These are phyloP conservation scores for Lactarius vividus DNA, from an alignment of 768 basidiomycete species.

Conservation along the genomic window DNA sequence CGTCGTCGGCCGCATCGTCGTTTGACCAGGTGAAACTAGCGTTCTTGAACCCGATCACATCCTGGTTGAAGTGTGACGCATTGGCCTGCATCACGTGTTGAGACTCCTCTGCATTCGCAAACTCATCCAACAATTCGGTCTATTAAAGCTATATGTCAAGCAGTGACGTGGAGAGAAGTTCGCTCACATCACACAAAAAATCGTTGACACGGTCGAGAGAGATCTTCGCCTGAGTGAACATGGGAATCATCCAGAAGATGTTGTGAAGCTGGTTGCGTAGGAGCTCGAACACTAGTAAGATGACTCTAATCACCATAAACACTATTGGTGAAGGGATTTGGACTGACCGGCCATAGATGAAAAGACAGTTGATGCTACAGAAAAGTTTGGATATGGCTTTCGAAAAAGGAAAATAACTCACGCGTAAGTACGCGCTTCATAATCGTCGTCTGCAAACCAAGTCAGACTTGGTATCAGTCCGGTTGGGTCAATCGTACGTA, in stretches of 20 bases:
- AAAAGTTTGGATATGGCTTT: neutral
- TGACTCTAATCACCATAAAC: neutral
- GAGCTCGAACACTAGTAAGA: conserved; percentile 40
- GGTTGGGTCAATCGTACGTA: neutral
- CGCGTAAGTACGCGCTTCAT: conserved; percentile 37
- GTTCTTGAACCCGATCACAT: conserved; percentile 49
- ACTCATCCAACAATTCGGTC: conserved; percentile 37
- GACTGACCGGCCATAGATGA: conserved; percentile 31
- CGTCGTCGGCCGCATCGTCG: conserved; percentile 32
- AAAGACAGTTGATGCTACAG: conserved; percentile 33
- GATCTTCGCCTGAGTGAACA: conserved; percentile 36
- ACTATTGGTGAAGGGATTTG: neutral
- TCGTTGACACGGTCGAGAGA: conserved; percentile 40
- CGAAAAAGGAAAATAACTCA: neutral
- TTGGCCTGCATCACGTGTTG: conserved; percentile 21
- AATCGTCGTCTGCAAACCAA: conserved; percentile 31
- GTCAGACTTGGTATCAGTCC: neutral
- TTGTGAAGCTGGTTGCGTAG: conserved; percentile 35
- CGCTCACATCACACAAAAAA: conserved; percentile 37
- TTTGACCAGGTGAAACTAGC: conserved; percentile 55
- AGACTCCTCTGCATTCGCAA: conserved; percentile 20
- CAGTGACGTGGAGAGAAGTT: neutral
- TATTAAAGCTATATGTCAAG: conserved; percentile 35
- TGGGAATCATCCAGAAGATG: conserved; percentile 30
- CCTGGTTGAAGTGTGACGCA: conserved; percentile 23